Evolutionary conservation across 768 basidiomycete genomes (phyloP).

Genomic region (Pholiota conissans): DNA sequence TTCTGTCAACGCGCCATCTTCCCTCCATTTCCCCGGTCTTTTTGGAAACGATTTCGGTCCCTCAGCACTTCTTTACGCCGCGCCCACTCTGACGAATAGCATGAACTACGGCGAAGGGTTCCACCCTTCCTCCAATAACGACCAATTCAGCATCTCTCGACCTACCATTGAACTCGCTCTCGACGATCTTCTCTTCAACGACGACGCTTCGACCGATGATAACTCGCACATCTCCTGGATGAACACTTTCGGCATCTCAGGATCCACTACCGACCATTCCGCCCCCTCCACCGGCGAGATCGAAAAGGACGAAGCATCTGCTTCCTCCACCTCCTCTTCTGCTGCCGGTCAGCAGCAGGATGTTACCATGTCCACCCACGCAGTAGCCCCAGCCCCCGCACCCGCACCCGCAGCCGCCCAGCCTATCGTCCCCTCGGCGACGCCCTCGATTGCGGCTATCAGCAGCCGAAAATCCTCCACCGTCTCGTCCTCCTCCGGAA

Average conservation of each 20-base stretch:
- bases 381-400: conserved; percentile 8
- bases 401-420: conserved; percentile 1
- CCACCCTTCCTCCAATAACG: conserved; percentile 42
- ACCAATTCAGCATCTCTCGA: conserved; percentile 62
- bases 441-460: conserved; percentile 8
- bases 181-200: conserved; percentile 71
- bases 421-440: conserved; percentile 2
- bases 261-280: not conserved
- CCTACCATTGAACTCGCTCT: conserved; percentile 86
- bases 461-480: conserved; percentile 3
- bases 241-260: not conserved
- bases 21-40: conserved; percentile 70
- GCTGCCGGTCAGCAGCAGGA: conserved; percentile 31
- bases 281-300: conserved; percentile 6
- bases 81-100: conserved; percentile 64
- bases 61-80: conserved; percentile 66
- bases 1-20: conserved; percentile 22
- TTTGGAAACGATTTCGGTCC: conserved; percentile 80
- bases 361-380: conserved; percentile 27
- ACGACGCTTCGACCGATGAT: conserved; percentile 31
- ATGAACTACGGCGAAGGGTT: conserved; percentile 82
- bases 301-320: conserved; percentile 13
- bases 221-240: conserved; percentile 11
- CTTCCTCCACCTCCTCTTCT: conserved; percentile 11
- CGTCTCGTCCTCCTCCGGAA: conserved; percentile 7